These are phyloP conservation scores for Ogataea wickerhamii DNA, from an alignment of 805 yeast species.

Conservation along the genomic window DNA sequence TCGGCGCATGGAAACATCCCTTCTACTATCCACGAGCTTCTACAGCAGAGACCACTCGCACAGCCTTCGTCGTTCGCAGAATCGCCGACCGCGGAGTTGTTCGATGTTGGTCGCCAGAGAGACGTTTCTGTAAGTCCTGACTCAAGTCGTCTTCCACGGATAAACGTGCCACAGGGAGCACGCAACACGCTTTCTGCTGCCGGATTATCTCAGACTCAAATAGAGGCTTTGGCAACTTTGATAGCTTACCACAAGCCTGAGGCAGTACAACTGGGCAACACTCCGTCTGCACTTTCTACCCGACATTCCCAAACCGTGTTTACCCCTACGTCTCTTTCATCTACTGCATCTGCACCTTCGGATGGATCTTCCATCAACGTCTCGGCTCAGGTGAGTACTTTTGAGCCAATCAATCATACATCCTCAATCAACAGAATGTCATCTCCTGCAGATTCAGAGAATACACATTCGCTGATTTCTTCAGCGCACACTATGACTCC, in stretches of 20 bases:
- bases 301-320: slow-evolving; percentile 3
- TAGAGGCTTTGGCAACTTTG: slow-evolving; percentile 67
- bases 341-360: slow-evolving; percentile 8
- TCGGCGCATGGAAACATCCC: slow-evolving; percentile 16
- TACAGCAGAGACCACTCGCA: slow-evolving; percentile 23
- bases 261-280: slow-evolving; percentile 8
- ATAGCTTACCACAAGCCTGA: slow-evolving; percentile 58
- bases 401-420: slow-evolving; percentile 10
- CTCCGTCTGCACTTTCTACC: slow-evolving; percentile 1
- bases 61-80: slow-evolving; percentile 3
- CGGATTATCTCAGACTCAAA: slow-evolving; percentile 66
- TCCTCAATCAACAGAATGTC: background rate
- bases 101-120: background rate
- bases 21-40: slow-evolving; percentile 32
- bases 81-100: background rate
- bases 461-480: background rate
- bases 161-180: slow-evolving; percentile 73
- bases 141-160: slow-evolving; percentile 40
- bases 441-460: background rate
- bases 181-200: slow-evolving; percentile 57
- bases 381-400: slow-evolving; percentile 12
- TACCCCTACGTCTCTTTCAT: slow-evolving; percentile 6
- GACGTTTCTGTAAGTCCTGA: background rate
- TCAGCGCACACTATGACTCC: background rate
- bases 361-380: background rate